Percentiles rank a stretch among this genome's conserved stretches.
phyloP scores from a whole-genome alignment of 2,329 filamentous ascomycete species.

The Huntiella abstrusa region DNA sequence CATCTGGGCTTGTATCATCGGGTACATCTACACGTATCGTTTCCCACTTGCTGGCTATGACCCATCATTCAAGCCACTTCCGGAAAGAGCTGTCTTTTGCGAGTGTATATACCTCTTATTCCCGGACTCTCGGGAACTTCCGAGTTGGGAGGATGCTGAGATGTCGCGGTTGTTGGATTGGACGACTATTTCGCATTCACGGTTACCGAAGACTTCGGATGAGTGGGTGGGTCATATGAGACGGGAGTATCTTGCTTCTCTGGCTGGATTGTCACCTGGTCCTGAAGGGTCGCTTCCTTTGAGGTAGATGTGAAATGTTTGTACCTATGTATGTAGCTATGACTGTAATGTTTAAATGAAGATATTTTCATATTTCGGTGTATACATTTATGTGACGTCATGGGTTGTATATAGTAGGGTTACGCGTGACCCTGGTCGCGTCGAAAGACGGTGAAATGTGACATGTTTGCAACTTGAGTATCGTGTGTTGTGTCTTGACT shows the following conservation, averaged over 20 bases:
- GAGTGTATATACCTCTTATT: slow-evolving; percentile 10
- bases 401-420: too few relatives aligned
- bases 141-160: background rate
- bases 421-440: too few relatives aligned
- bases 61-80: slow-evolving; percentile 4
- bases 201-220: slow-evolving; percentile 4
- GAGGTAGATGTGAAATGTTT: too few relatives aligned
- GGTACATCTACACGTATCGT: slow-evolving; percentile 9
- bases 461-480: too few relatives aligned
- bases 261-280: slow-evolving; percentile 1
- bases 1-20: slow-evolving; percentile 10
- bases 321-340: too few relatives aligned
- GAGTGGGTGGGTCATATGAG: slow-evolving; percentile 8
- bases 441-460: too few relatives aligned
- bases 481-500: too few relatives aligned
- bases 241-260: slow-evolving; percentile 5
- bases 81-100: slow-evolving; percentile 9
- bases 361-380: too few relatives aligned
- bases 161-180: slow-evolving; percentile 9
- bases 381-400: too few relatives aligned
- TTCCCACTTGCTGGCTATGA: slow-evolving; percentile 6
- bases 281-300: background rate
- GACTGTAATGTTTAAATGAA: too few relatives aligned
- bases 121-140: slow-evolving; percentile 1
- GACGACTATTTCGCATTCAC: slow-evolving; percentile 9